Percentiles rank a stretch among this genome's conserved stretches.
Evolutionary conservation across 192 early-diverging fungal species (phyloP).

Genomic region (Podila verticillata): DNA sequence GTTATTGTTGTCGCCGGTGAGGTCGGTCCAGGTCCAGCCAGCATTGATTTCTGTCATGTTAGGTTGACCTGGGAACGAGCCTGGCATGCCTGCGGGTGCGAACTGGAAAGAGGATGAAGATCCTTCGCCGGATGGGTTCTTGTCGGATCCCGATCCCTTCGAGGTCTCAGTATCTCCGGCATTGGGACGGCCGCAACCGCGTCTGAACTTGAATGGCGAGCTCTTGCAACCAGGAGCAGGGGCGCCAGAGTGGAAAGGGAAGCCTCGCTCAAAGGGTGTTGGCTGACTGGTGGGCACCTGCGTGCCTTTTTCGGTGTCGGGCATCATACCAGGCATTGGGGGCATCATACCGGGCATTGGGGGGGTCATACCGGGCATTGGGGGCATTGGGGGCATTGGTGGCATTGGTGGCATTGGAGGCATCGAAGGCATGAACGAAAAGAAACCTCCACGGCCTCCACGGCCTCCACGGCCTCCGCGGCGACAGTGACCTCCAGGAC

Average conservation of each 20-base stretch:
- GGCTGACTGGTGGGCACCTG: background rate
- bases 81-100: conserved; percentile 7
- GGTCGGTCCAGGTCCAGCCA: conserved; percentile 38
- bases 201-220: conserved; percentile 25
- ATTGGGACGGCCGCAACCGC: conserved; percentile 18
- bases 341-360: background rate
- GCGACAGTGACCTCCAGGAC: conserved; percentile 1
- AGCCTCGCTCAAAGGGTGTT: background rate
- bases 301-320: background rate
- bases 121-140: background rate
- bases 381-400: conserved; percentile 16
- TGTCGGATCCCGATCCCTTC: background rate
- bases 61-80: conserved; percentile 16
- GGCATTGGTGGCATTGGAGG: conserved; percentile 34
- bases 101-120: conserved; percentile 15
- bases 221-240: conserved; percentile 12
- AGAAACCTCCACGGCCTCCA: conserved; percentile 13
- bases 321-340: background rate
- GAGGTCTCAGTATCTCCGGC: conserved; percentile 16
- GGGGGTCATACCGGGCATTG: background rate
- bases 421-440: conserved; percentile 13
- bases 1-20: background rate
- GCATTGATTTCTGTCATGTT: conserved; percentile 23
- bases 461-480: conserved; percentile 15
- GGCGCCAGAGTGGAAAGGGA: background rate